Conservation (phyloP, 1,284 basidiomycete species). For the Puccinia novopanici region DNA sequence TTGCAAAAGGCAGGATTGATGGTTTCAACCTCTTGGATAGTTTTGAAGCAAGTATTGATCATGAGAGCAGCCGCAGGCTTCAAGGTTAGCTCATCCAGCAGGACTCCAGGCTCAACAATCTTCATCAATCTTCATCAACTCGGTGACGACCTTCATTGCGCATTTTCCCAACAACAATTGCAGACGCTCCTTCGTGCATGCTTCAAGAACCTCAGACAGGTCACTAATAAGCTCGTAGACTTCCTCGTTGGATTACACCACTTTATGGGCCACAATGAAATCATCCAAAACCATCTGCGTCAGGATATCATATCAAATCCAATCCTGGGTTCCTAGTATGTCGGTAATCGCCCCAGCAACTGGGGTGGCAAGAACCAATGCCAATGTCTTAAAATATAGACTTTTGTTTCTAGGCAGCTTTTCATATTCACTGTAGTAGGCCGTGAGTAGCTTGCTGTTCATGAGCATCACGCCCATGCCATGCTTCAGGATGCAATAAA, state of each 20-base stretch:
- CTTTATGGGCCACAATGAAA: slow-evolving; percentile 15
- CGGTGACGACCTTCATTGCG: slow-evolving; percentile 13
- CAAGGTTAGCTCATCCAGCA: slow-evolving; percentile 27
- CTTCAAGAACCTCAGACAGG: slow-evolving; percentile 17
- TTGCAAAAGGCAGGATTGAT: background rate
- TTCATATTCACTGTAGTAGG: background rate
- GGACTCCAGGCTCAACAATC: slow-evolving; percentile 35
- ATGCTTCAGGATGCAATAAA: slow-evolving; percentile 31
- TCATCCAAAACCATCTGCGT: slow-evolving; percentile 11
- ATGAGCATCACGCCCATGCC: slow-evolving; percentile 27
- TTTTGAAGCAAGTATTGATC: slow-evolving; percentile 21
- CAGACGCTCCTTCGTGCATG: slow-evolving; percentile 14
- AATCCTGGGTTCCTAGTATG: slow-evolving; percentile 2
- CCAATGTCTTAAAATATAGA: background rate
- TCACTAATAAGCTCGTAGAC: slow-evolving; percentile 12
- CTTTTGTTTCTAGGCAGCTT: background rate
- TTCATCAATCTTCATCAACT: slow-evolving; percentile 39
- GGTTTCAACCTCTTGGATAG: background rate
- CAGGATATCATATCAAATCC: slow-evolving; percentile 13
- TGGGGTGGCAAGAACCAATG: background rate
- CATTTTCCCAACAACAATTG: background rate
- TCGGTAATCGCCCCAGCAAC: background rate
- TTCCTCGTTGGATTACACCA: background rate
- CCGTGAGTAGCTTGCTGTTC: slow-evolving; percentile 9
- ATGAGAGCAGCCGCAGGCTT: background rate